phyloP scores from a whole-genome alignment of 1,284 basidiomycete genomes.

The Ustilago curta region DNA sequence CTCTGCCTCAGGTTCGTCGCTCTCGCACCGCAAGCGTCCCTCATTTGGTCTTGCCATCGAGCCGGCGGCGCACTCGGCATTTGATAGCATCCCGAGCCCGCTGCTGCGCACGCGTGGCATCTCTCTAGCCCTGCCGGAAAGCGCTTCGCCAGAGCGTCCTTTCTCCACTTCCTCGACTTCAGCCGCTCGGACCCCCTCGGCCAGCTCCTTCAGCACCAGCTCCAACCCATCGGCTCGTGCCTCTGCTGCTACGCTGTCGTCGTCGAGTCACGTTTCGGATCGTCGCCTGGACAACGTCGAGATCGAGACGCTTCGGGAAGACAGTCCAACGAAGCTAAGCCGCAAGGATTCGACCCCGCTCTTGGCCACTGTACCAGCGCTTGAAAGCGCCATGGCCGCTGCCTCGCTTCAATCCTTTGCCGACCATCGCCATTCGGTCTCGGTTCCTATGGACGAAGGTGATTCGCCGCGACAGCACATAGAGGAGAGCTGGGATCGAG shows the following conservation, averaged over 20 bases:
- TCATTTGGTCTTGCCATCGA: slow-evolving; percentile 50
- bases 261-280: slow-evolving; percentile 23
- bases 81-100: slow-evolving; percentile 52
- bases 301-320: slow-evolving; percentile 32
- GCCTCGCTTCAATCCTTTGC: slow-evolving; percentile 4
- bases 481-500: slow-evolving; percentile 36
- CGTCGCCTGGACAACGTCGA: slow-evolving; percentile 29
- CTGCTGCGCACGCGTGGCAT: slow-evolving; percentile 28
- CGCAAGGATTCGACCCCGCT: neutral
- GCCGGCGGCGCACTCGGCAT: slow-evolving; percentile 47
- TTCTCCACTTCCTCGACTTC: slow-evolving; percentile 32
- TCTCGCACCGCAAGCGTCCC: slow-evolving; percentile 43
- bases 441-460: slow-evolving; percentile 46
- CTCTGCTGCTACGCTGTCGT: slow-evolving; percentile 28
- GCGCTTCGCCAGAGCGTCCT: slow-evolving; percentile 11
- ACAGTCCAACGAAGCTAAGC: slow-evolving; percentile 13
- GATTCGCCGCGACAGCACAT: slow-evolving; percentile 41
- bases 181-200: slow-evolving; percentile 11
- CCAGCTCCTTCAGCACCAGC: slow-evolving; percentile 25
- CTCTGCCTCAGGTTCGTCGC: slow-evolving; percentile 26
- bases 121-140: slow-evolving; percentile 23
- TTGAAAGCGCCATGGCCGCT: slow-evolving; percentile 28
- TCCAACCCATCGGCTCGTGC: slow-evolving; percentile 18
- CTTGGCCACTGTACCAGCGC: slow-evolving; percentile 8
- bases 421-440: slow-evolving; percentile 23